Evolutionary conservation across 2,329 filamentous ascomycete genomes (phyloP).

Genomic region (Pseudopithomyces chartarum): DNA sequence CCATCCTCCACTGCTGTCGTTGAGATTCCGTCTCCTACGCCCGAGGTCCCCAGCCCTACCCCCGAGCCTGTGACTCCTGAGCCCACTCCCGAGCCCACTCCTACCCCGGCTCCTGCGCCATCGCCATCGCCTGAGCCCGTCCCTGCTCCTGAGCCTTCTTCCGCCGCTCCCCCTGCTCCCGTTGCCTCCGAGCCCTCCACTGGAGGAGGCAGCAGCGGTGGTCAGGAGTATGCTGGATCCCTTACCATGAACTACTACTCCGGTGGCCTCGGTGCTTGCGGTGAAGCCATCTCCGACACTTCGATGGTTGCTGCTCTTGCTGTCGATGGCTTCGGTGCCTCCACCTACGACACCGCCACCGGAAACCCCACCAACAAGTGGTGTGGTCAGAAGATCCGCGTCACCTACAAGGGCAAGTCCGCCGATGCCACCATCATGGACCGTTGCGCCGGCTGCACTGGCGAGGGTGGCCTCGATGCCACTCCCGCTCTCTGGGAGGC

Average conservation of each 20-base stretch:
- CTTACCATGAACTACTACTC: conserved; percentile 42
- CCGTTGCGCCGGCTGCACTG: conserved; percentile 40
- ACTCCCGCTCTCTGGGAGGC: conserved; percentile 35
- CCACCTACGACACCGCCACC: conserved; percentile 37
- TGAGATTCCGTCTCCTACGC: not conserved
- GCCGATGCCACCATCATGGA: conserved; percentile 38
- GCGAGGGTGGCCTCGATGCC: conserved; percentile 34
- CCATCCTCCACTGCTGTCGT: not conserved
- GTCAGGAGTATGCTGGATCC: conserved; percentile 25
- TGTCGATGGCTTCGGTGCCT: conserved; percentile 29
- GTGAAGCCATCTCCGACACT: conserved; percentile 26
- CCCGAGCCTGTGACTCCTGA: conserved; percentile 15
- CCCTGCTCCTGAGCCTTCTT: not conserved
- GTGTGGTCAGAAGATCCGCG: conserved; percentile 40
- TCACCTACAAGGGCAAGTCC: conserved; percentile 37
- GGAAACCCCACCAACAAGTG: conserved; percentile 39
- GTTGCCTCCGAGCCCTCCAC: conserved; percentile 11
- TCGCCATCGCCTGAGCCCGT: not conserved
- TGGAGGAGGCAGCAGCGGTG: conserved; percentile 6
- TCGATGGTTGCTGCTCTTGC: conserved; percentile 37
- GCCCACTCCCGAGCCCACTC: conserved; percentile 6
- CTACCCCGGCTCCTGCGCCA: conserved; percentile 9
- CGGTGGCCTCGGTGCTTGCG: conserved; percentile 38
- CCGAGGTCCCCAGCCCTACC: not conserved
- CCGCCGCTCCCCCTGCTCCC: conserved; percentile 7